These are phyloP conservation scores for Cryphonectria nitschkei DNA, from an alignment of 2,329 filamentous ascomycete genomes.

Conservation along the genomic window DNA sequence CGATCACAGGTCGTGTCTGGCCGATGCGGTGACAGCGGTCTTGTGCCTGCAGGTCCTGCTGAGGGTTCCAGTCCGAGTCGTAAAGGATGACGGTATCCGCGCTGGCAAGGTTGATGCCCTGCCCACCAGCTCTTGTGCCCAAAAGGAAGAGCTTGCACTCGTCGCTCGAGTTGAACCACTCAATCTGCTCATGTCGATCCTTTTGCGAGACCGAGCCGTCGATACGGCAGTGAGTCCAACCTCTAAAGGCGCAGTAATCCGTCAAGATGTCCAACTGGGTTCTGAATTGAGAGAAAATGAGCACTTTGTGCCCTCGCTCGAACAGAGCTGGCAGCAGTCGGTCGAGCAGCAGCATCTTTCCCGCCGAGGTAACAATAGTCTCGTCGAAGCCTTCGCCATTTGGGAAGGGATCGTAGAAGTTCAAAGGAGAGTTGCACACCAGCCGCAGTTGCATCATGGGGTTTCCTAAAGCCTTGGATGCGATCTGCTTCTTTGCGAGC, in stretches of 20 bases:
- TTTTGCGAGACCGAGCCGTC: slow-evolving; percentile 83
- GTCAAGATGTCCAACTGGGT: slow-evolving; percentile 90
- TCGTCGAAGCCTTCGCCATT: slow-evolving; percentile 71
- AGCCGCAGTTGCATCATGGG: slow-evolving; percentile 89
- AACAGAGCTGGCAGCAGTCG: slow-evolving; percentile 80
- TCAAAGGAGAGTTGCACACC: slow-evolving; percentile 91
- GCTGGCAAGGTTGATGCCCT: slow-evolving; percentile 90
- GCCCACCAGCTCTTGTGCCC: slow-evolving; percentile 87
- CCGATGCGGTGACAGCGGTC: slow-evolving; percentile 95
- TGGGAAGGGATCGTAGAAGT: slow-evolving; percentile 90
- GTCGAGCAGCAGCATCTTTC: slow-evolving; percentile 95
- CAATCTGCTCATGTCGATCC: slow-evolving; percentile 71
- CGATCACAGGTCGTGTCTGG: slow-evolving; percentile 86
- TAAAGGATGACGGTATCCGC: slow-evolving; percentile 94
- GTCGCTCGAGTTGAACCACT: slow-evolving; percentile 69
- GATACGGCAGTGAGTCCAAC: slow-evolving; percentile 85
- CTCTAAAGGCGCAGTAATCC: slow-evolving; percentile 78
- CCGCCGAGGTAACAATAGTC: slow-evolving; percentile 81
- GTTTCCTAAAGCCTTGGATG: slow-evolving; percentile 89
- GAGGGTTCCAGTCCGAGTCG: slow-evolving; percentile 90
- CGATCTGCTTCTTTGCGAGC: slow-evolving; percentile 84
- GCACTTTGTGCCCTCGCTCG: slow-evolving; percentile 77
- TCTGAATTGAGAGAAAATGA: slow-evolving; percentile 97
- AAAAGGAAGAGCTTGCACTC: slow-evolving; percentile 80
- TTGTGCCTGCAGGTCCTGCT: slow-evolving; percentile 95